These are phyloP conservation scores for Sambucus nigra DNA, from an alignment of 129 eudicot species.

Conservation along the genomic window DNA sequence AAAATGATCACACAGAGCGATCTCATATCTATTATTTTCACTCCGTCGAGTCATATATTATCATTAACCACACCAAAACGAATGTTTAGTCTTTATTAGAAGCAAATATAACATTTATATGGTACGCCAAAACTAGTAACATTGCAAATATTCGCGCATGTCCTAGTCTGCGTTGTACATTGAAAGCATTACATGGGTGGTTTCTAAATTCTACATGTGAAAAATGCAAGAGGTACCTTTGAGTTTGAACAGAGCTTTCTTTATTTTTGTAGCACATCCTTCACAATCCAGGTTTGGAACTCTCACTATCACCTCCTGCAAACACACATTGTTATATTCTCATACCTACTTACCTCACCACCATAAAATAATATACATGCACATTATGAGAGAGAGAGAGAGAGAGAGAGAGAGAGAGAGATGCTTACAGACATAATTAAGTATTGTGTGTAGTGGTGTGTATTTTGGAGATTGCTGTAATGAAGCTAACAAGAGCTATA, in stretches of 20 bases:
- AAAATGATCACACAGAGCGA: too few relatives aligned
- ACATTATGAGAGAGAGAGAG: not conserved
- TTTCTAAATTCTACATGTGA: not conserved
- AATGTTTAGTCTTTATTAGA: too few relatives aligned
- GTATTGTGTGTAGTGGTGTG: too few relatives aligned
- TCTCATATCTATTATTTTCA: too few relatives aligned
- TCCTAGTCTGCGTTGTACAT: too few relatives aligned
- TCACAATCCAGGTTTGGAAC: slow-evolving; percentile 55
- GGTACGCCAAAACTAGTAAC: too few relatives aligned
- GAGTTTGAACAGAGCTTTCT: slow-evolving; percentile 35
- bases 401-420: slow-evolving; percentile 10
- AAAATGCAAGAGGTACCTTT: slow-evolving; percentile 15
- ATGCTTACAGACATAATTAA: slow-evolving; percentile 56
- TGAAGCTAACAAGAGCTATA: not conserved
- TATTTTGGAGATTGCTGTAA: slow-evolving; percentile 10
- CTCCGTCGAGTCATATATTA: too few relatives aligned
- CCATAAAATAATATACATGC: not conserved
- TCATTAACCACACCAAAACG: too few relatives aligned
- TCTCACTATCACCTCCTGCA: slow-evolving; percentile 34
- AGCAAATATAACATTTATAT: too few relatives aligned
- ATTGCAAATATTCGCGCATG: too few relatives aligned
- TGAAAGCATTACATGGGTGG: too few relatives aligned
- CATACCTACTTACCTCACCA: not conserved
- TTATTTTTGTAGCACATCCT: slow-evolving; percentile 29
- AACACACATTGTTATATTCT: not conserved